phyloP scores from a whole-genome alignment of 1,139 yeast genomes.

The Yamadazyma pseudoaaseri region DNA sequence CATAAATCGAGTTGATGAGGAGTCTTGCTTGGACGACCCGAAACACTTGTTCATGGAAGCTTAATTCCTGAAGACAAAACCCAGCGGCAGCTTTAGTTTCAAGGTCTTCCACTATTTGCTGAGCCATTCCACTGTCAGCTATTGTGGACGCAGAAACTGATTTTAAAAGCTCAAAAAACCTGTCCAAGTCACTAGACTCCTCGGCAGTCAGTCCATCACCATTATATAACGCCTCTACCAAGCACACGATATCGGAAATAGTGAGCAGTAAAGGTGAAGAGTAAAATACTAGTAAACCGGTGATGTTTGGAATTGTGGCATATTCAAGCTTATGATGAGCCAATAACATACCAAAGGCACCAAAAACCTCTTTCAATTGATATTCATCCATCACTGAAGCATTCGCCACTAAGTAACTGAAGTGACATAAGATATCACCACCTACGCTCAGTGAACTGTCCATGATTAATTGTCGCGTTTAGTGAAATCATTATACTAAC shows the following conservation, averaged over 20 bases:
- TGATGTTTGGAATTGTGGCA: constrained; percentile 6
- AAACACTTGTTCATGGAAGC: constrained; percentile 4
- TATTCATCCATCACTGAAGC: constrained; percentile 2
- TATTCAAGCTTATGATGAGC: constrained; percentile 4
- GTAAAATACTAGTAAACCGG: constrained; percentile 9
- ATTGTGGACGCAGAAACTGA: too few species aligned
- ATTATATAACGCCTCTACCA: constrained; percentile 6
- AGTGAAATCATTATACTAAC: too few species aligned
- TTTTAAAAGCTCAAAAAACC: too few species aligned
- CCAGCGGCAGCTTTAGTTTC: not conserved
- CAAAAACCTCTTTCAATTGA: constrained; percentile 7
- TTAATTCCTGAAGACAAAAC: not conserved
- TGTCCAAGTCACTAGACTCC: too few species aligned
- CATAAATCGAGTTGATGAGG: constrained; percentile 12
- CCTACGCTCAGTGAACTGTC: too few species aligned
- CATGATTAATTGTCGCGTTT: too few species aligned
- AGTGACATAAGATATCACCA: too few species aligned
- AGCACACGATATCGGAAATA: constrained; percentile 5
- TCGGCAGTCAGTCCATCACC: too few species aligned
- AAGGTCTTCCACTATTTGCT: constrained; percentile 18
- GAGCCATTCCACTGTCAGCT: too few species aligned
- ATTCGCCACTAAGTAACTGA: constrained; percentile 4
- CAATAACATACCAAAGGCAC: constrained; percentile 11
- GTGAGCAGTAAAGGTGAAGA: constrained; percentile 13
- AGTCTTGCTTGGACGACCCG: constrained; percentile 9